Conservation (phyloP, 2,329 filamentous ascomycete genomes). For the Phyllosticta ampelicida region DNA sequence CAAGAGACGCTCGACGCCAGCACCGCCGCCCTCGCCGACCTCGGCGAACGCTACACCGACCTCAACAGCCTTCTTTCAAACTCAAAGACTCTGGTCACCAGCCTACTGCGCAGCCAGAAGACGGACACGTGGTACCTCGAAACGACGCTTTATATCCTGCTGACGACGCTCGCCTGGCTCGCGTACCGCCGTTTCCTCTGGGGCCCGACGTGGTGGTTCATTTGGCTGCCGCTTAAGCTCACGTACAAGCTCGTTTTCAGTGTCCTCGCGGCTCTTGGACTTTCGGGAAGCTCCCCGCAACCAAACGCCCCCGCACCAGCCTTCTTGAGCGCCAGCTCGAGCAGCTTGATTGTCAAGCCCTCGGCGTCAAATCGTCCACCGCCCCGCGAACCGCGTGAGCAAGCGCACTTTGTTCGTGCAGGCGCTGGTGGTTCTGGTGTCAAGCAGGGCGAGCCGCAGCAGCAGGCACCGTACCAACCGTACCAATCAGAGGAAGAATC, state of each 20-base stretch:
- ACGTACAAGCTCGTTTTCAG: constrained; percentile 48
- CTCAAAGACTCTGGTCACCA: constrained; percentile 64
- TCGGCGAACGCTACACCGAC: constrained; percentile 70
- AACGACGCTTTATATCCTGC: constrained; percentile 73
- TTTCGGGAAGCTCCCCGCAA: constrained; percentile 14
- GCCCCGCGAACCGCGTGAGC: constrained; percentile 22
- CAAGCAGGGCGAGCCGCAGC: constrained; percentile 18
- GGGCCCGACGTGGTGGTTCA: constrained; percentile 80
- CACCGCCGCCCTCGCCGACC: constrained; percentile 66
- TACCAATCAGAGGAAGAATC: constrained; percentile 7
- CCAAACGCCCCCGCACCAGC: not conserved
- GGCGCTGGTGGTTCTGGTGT: constrained; percentile 41
- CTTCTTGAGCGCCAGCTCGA: not conserved
- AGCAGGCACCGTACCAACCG: not conserved
- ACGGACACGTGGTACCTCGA: constrained; percentile 97
- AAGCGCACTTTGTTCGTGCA: constrained; percentile 30
- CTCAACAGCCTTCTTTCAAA: constrained; percentile 67
- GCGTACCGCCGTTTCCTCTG: constrained; percentile 76
- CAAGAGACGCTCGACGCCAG: constrained; percentile 79
- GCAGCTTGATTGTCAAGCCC: constrained; percentile 33
- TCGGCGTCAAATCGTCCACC: constrained; percentile 29
- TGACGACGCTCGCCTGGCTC: constrained; percentile 72
- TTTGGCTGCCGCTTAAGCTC: constrained; percentile 70
- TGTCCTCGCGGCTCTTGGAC: constrained; percentile 43
- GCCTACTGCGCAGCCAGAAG: constrained; percentile 78